A percentile compares a stretch with the other conserved stretches of the same genome.
These are phyloP conservation scores for Tetragonia tetragonoides DNA, from an alignment of 148 eudicot genomes.

Conservation along the genomic window DNA sequence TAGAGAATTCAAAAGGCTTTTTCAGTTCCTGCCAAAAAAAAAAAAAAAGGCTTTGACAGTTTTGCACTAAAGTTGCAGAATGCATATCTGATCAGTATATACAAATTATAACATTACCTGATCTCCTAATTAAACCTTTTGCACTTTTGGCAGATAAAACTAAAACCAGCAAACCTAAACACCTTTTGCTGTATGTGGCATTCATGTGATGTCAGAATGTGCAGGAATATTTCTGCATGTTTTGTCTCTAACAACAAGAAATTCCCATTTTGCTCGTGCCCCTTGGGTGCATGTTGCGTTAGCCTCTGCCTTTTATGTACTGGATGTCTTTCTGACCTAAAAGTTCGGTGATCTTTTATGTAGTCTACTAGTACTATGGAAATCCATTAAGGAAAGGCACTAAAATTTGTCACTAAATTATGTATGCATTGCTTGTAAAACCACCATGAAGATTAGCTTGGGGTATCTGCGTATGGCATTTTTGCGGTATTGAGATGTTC, in stretches of 20 bases:
- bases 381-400: slow-evolving; percentile 16
- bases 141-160: slow-evolving; percentile 7
- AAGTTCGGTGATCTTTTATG: background rate
- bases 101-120: background rate
- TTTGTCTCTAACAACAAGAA: slow-evolving; percentile 7
- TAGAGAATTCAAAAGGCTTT: slow-evolving; percentile 5
- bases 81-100: background rate
- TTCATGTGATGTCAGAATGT: slow-evolving; percentile 12
- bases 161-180: background rate
- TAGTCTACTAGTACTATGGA: background rate
- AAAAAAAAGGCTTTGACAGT: background rate
- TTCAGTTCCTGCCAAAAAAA: background rate
- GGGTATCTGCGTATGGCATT: too few relatives aligned
- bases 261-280: slow-evolving; percentile 4
- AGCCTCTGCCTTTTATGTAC: slow-evolving; percentile 8
- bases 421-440: slow-evolving; percentile 6
- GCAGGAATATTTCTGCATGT: slow-evolving; percentile 3
- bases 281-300: slow-evolving; percentile 12
- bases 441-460: too few relatives aligned
- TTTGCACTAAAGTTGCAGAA: too few relatives aligned
- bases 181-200: slow-evolving; percentile 11
- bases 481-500: too few relatives aligned
- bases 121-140: background rate
- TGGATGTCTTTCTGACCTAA: slow-evolving; percentile 1
- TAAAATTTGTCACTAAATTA: slow-evolving; percentile 8